Evolutionary conservation across 208 protist species (phyloP).

Genomic region (Acanthamoeba lenticulata): DNA sequence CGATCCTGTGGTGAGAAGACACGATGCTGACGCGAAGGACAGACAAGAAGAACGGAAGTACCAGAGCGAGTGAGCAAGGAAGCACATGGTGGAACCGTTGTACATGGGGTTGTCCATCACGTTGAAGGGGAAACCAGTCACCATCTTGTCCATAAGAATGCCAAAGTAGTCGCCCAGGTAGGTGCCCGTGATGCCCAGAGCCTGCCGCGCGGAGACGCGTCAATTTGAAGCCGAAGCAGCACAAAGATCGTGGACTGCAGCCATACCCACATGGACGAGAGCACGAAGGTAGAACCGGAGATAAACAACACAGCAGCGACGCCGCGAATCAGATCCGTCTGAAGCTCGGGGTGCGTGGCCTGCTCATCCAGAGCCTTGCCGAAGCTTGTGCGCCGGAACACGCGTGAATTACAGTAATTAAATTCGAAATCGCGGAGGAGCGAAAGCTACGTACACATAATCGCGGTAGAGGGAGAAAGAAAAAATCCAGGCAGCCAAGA

Average conservation of each 20-base stretch:
- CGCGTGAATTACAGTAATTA: not conserved
- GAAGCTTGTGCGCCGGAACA: slow-evolving; percentile 74
- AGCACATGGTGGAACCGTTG: slow-evolving; percentile 91
- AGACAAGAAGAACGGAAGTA: slow-evolving; percentile 74
- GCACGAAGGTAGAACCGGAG: slow-evolving; percentile 87
- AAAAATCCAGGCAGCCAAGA: slow-evolving; percentile 92
- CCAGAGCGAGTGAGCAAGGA: slow-evolving; percentile 88
- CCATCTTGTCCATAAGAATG: slow-evolving; percentile 90
- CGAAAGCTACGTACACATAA: slow-evolving; percentile 77
- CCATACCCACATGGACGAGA: slow-evolving; percentile 81
- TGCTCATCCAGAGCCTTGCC: slow-evolving; percentile 83
- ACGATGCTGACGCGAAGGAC: not conserved
- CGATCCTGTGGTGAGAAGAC: not conserved
- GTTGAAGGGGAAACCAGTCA: slow-evolving; percentile 94
- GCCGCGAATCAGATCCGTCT: slow-evolving; percentile 59
- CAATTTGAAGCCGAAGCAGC: slow-evolving; percentile 28
- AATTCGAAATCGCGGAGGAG: not conserved
- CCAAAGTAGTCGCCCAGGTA: slow-evolving; percentile 96
- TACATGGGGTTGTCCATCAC: slow-evolving; percentile 95
- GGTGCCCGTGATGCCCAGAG: slow-evolving; percentile 92
- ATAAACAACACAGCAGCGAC: slow-evolving; percentile 81
- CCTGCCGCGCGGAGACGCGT: not conserved
- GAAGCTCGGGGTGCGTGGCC: slow-evolving; percentile 68
- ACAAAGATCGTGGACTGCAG: not conserved
- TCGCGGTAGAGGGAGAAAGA: slow-evolving; percentile 86